Evolutionary conservation across 495 filamentous ascomycete genomes (phyloP), one percentile per base, ranked within the genome.

Genomic region (Peziza echinospora): DNA sequence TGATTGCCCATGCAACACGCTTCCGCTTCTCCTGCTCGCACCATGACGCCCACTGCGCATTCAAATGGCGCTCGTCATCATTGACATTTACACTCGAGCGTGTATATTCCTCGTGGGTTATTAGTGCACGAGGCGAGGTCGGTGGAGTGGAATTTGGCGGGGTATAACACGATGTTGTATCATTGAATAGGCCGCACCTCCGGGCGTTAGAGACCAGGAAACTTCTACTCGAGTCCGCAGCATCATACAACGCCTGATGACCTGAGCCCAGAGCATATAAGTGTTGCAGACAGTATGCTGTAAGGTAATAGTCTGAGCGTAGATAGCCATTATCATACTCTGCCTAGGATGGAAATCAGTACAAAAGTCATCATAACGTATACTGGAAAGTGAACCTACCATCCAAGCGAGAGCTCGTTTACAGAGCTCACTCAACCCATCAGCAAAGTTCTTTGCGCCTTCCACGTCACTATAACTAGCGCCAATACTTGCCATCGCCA

Each of bases 401-500:
- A 61, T 53, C 59, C 59, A 61, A 11, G 47, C 42, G 17, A 61
- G 51, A 21, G 53, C 51, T 23, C 59, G 47, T 45, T 56, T 59
- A 40, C 59, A 61, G 41, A 61, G 56, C 37, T 61, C 59, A n/a
- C 59, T 61, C 41, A 61, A 26, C 9, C 48, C 50, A 41, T 58
- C 58, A 1, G 59, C 58, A 49, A 61, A 58, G 19, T 48, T 30
- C 42, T 55, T 56, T 19, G 58, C 55, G 26, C 53, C 55, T 49
- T 61, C 55, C 2, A 61, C 42, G 19, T 61, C 44, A 39, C 53
- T 56, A 24, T 61, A 56, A 40, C 59, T 55, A n/a, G 59, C 59
- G 1, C 59, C 59, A 23, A 61, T 60, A 47, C 55, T 59, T 39
- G 59, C 56, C 59, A 61, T 61, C 5, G 59, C 51, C 5, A 58